phyloP scores from a whole-genome alignment of 2,329 filamentous ascomycete genomes.

The Colletotrichum chlorophyti region DNA sequence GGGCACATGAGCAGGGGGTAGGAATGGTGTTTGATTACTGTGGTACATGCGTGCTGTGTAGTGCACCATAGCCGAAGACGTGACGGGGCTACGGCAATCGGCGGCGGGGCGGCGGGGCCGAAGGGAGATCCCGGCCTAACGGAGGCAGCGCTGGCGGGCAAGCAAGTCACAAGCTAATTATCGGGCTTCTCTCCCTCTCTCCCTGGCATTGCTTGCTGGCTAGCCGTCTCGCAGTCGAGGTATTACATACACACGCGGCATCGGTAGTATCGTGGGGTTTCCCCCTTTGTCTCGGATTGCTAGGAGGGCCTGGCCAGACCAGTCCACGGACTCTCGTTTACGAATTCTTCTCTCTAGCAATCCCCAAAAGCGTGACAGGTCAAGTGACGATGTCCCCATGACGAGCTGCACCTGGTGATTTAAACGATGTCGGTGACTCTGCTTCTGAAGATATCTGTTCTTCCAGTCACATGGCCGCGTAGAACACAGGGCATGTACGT shows the following conservation, averaged over 20 bases:
- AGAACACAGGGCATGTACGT: constrained; percentile 4
- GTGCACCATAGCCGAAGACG: not conserved
- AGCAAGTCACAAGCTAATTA: too few relatives aligned
- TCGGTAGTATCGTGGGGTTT: constrained; percentile 2
- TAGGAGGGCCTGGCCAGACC: constrained; percentile 4
- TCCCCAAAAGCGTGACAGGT: not conserved
- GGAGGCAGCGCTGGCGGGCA: constrained; percentile 11
- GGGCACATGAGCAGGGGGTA: not conserved
- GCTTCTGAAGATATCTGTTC: not conserved
- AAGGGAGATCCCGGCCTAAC: constrained; percentile 13
- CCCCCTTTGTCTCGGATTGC: too few relatives aligned
- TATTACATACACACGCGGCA: too few relatives aligned
- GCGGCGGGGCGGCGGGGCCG: constrained; percentile 15
- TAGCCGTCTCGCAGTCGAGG: too few relatives aligned
- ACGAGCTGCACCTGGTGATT: not conserved
- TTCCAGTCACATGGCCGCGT: constrained; percentile 12
- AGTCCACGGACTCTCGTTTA: constrained; percentile 10
- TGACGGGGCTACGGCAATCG: constrained; percentile 21
- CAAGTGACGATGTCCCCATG: constrained; percentile 4
- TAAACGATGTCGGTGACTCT: not conserved
- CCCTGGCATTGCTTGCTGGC: not conserved
- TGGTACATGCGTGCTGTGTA: constrained; percentile 1
- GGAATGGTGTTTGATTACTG: not conserved
- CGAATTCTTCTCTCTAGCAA: not conserved
- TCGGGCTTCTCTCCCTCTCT: too few relatives aligned